Evolutionary conservation across 306 rosid species (phyloP).

Genomic region (Rubus parviflorus): DNA sequence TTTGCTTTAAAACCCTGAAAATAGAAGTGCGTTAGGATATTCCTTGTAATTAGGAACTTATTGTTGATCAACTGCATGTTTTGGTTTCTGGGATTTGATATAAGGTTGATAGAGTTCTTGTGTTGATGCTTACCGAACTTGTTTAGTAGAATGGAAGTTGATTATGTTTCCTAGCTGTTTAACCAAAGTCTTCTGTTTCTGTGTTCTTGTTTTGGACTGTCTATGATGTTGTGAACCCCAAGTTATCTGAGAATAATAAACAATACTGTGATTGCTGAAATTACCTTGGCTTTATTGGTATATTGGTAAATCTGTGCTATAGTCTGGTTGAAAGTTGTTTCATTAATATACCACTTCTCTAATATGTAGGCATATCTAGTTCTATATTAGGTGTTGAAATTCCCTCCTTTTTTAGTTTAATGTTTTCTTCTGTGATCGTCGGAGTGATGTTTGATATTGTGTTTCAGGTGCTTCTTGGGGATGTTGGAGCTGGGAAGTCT

Average conservation of each 20-base stretch:
- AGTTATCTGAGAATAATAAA: background rate
- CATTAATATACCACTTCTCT: background rate
- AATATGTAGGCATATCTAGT: background rate
- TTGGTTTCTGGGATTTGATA: background rate
- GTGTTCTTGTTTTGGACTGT: background rate
- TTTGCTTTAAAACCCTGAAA: background rate
- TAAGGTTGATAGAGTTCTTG: background rate
- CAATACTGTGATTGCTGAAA: background rate
- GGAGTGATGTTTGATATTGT: conserved; percentile 8
- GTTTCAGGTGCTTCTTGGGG: conserved; percentile 63
- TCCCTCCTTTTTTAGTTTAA: background rate
- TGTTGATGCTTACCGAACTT: background rate
- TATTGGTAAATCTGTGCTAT: background rate
- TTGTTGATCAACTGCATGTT: background rate
- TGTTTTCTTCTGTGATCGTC: background rate
- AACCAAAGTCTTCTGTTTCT: background rate
- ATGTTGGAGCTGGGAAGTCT: conserved; percentile 68
- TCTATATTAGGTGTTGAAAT: background rate
- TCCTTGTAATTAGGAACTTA: no score
- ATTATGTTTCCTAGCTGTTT: background rate
- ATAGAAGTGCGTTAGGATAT: background rate
- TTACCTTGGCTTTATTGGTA: background rate
- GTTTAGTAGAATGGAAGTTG: background rate
- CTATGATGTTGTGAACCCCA: background rate
- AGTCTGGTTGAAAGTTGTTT: background rate